A percentile compares a stretch with the other conserved stretches of the same genome.
Conservation (phyloP, 305 asterid species). For the Fraxinus paxiana region DNA sequence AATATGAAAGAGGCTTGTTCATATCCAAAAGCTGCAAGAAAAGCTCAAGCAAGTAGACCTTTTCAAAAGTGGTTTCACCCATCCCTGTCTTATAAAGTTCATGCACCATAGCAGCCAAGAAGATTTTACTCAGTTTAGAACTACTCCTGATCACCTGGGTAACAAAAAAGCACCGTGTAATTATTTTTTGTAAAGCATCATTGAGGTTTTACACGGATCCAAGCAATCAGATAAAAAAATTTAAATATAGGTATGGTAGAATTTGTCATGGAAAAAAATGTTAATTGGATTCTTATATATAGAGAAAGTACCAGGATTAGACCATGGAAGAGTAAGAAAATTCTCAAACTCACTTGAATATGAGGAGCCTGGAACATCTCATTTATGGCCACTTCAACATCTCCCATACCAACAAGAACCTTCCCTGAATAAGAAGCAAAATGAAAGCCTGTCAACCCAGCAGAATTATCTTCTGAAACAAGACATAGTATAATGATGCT, state of each 20-base stretch:
- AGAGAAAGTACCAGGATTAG: conserved; percentile 2
- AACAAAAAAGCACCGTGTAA: background rate
- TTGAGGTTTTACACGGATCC: background rate
- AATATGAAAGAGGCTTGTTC: conserved; percentile 7
- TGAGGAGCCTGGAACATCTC: conserved; percentile 99
- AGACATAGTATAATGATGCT: background rate
- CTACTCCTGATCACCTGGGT: conserved; percentile 71
- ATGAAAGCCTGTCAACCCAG: background rate
- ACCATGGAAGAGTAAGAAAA: background rate
- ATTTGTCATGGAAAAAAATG: background rate
- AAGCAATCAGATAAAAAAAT: conserved; percentile 1
- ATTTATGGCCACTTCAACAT: conserved; percentile 80
- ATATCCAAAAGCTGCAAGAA: conserved; percentile 18
- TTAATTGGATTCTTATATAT: background rate
- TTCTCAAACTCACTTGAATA: conserved; percentile 62
- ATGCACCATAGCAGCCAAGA: conserved; percentile 94
- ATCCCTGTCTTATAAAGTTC: conserved; percentile 92
- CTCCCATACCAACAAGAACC: conserved; percentile 58
- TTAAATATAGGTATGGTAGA: background rate
- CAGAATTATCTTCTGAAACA: conserved; percentile 11
- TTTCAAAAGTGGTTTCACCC: conserved; percentile 90
- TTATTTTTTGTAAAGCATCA: background rate
- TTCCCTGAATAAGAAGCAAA: conserved; percentile 46
- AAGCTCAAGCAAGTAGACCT: conserved; percentile 44
- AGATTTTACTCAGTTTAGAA: conserved; percentile 73